Conservation (phyloP, 1,284 basidiomycete genomes). For the Kwoniella shivajii region DNA sequence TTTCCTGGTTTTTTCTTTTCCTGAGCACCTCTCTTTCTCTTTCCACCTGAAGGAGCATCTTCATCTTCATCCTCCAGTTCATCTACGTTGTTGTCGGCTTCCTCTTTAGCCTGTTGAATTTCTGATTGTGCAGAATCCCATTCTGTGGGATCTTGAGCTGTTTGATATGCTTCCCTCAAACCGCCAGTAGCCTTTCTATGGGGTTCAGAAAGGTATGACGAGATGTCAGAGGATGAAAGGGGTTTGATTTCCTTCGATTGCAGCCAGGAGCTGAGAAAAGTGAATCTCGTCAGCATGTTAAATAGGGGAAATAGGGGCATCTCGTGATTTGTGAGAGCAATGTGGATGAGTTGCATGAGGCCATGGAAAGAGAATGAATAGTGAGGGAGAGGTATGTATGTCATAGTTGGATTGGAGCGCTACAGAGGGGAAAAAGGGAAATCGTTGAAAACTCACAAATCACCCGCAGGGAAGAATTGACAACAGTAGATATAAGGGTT, state of each 20-base stretch:
- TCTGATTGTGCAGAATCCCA: slow-evolving; percentile 64
- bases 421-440: background rate
- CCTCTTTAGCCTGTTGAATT: slow-evolving; percentile 60
- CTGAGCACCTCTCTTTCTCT: slow-evolving; percentile 58
- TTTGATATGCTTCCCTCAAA: slow-evolving; percentile 75
- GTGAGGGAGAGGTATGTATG: background rate
- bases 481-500: slow-evolving; percentile 36
- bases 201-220: slow-evolving; percentile 73
- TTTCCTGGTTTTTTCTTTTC: slow-evolving; percentile 57
- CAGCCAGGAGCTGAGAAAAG: slow-evolving; percentile 73
- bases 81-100: slow-evolving; percentile 66
- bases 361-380: background rate
- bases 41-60: slow-evolving; percentile 57
- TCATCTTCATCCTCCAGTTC: slow-evolving; percentile 62
- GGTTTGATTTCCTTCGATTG: slow-evolving; percentile 77
- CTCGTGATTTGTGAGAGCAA: too few relatives aligned
- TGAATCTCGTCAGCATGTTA: slow-evolving; percentile 10
- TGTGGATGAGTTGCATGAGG: too few relatives aligned
- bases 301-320: background rate
- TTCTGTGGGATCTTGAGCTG: slow-evolving; percentile 74
- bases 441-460: slow-evolving; percentile 68
- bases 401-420: background rate
- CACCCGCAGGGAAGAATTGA: slow-evolving; percentile 63
- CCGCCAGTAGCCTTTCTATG: slow-evolving; percentile 71
- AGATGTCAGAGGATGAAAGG: slow-evolving; percentile 78